A percentile compares a stretch with the other conserved stretches of the same genome.
phyloP scores from a whole-genome alignment of 352 stramenopile genomes.

The Phytophthora tubulina region DNA sequence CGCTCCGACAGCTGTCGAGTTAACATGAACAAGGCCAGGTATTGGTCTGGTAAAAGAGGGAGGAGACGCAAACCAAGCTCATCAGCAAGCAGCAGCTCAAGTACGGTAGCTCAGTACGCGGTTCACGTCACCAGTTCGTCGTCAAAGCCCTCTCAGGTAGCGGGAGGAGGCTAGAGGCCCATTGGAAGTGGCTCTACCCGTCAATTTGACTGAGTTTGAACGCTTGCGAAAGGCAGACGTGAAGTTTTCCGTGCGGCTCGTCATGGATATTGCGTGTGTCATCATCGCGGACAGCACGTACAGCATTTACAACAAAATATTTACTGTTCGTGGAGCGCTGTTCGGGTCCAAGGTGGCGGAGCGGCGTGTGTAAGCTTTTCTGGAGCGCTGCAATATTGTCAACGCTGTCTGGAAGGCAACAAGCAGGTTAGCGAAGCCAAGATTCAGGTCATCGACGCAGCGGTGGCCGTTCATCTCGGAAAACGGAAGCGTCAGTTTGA shows the following conservation, averaged over 20 bases:
- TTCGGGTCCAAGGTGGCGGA: too few relatives aligned
- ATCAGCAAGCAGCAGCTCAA: neutral
- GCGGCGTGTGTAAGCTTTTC: constrained; percentile 11
- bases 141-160: neutral
- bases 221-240: neutral
- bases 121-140: neutral
- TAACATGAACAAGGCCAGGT: neutral
- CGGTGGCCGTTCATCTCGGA: neutral
- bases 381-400: constrained; percentile 23
- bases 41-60: neutral
- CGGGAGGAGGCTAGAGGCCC: neutral
- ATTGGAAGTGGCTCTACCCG: neutral
- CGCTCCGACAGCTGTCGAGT: neutral
- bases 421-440: constrained; percentile 28
- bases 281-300: constrained; percentile 20
- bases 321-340: neutral
- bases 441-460: constrained; percentile 11
- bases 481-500: constrained; percentile 23
- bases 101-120: neutral
- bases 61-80: neutral
- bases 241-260: constrained; percentile 10
- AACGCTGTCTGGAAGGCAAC: constrained; percentile 22
- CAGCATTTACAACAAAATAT: neutral
- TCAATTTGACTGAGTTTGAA: neutral
- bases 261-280: constrained; percentile 12